phyloP scores from a whole-genome alignment of 805 yeast species.

The Starmerella apicola region DNA sequence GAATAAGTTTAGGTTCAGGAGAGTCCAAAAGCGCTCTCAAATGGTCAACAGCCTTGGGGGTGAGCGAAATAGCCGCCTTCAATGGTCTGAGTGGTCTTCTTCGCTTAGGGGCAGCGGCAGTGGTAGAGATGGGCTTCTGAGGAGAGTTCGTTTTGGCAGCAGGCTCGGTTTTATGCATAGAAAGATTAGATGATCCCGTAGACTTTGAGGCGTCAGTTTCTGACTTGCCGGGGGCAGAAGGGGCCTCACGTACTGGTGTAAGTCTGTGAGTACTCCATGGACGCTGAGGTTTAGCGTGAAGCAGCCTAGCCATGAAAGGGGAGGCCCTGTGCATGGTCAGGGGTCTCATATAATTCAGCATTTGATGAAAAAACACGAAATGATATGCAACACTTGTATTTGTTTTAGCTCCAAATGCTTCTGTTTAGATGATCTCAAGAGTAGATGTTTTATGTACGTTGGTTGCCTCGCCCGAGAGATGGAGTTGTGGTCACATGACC shows the following conservation, averaged over 20 bases:
- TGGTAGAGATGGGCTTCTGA: slow-evolving; percentile 4
- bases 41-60: slow-evolving; percentile 66
- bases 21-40: slow-evolving; percentile 52
- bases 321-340: not conserved
- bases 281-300: slow-evolving; percentile 18
- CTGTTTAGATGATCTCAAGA: no score
- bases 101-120: slow-evolving; percentile 17
- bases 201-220: no score
- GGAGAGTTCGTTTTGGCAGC: not conserved
- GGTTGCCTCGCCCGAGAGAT: no score
- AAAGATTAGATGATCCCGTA: no score
- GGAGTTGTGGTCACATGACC: no score
- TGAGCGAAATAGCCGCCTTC: slow-evolving; percentile 75
- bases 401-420: no score
- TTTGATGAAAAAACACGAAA: no score
- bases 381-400: no score
- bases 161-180: no score
- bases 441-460: no score
- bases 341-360: not conserved
- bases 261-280: slow-evolving; percentile 23
- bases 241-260: slow-evolving; percentile 3
- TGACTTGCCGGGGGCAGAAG: no score
- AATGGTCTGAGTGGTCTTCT: slow-evolving; percentile 61
- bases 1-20: slow-evolving; percentile 78
- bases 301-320: not conserved